These are phyloP conservation scores for Selenicereus undatus DNA, from an alignment of 148 eudicot species.

Conservation along the genomic window DNA sequence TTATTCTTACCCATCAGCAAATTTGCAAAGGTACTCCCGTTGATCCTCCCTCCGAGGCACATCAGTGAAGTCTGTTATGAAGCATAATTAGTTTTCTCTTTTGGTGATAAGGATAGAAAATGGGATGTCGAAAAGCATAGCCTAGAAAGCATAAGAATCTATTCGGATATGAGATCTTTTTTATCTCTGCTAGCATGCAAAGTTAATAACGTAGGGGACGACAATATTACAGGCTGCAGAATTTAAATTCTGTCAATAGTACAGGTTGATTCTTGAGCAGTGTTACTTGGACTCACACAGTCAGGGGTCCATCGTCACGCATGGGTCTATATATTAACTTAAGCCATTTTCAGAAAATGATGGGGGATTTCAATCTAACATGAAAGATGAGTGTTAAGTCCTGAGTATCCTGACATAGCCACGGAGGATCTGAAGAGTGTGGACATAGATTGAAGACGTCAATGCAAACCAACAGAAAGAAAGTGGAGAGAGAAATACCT, in stretches of 20 bases:
- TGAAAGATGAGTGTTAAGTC: no score
- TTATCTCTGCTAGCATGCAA: neutral
- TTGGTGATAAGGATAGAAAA: neutral
- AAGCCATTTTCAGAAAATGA: neutral
- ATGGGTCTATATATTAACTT: no score
- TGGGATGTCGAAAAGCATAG: neutral
- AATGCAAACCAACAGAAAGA: no score
- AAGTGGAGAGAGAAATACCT: no score
- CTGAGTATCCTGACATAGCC: no score
- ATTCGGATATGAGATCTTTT: neutral
- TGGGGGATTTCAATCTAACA: neutral
- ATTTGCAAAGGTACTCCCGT: constrained; percentile 71
- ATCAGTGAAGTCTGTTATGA: constrained; percentile 73
- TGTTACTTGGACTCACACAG: no score
- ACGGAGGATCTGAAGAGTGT: no score
- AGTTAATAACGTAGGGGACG: neutral
- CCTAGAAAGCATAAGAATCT: neutral
- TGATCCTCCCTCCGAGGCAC: constrained; percentile 93
- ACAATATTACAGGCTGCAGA: no score
- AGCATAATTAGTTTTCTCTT: neutral
- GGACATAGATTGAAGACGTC: no score
- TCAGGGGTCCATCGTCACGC: no score
- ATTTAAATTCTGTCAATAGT: no score
- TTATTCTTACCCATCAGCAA: constrained; percentile 87
- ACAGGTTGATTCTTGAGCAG: no score